These are phyloP conservation scores for Phalaenopsis hybrid DNA, from an alignment of 116 monocot genomes.

Conservation along the genomic window DNA sequence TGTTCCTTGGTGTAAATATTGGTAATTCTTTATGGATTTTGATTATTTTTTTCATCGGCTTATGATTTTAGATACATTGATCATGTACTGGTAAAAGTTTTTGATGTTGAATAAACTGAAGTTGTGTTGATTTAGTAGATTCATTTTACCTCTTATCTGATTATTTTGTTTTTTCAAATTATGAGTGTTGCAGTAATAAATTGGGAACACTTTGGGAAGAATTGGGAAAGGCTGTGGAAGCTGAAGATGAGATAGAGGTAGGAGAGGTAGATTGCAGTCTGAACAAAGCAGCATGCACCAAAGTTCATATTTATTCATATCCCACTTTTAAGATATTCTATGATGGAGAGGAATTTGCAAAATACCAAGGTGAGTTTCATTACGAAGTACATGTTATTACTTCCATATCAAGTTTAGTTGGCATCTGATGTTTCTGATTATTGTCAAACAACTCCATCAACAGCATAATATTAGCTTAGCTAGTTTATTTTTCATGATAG, in stretches of 20 bases:
- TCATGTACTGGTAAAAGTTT: background rate
- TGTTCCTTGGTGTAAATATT: conserved; percentile 97
- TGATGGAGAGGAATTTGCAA: conserved; percentile 84
- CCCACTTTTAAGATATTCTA: conserved; percentile 95
- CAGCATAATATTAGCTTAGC: background rate
- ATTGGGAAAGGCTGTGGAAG: conserved; percentile 65
- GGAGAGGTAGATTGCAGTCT: conserved; percentile 79
- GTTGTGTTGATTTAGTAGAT: background rate
- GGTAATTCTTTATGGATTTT: conserved; percentile 34
- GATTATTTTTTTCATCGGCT: background rate
- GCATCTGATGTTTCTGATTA: background rate
- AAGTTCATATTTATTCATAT: conserved; percentile 88
- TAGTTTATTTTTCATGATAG: background rate
- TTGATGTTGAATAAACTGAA: background rate
- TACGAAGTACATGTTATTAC: background rate
- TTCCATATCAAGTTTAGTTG: background rate
- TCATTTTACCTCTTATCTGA: background rate
- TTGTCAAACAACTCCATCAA: background rate
- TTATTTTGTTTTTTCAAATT: background rate
- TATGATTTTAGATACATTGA: background rate
- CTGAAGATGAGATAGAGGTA: conserved; percentile 87
- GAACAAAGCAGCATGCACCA: conserved; percentile 60
- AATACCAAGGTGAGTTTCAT: conserved; percentile 64
- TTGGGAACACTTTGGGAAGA: conserved; percentile 91
- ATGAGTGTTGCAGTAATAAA: conserved; percentile 56